Percentiles rank a stretch among this genome's conserved stretches.
phyloP scores from a whole-genome alignment of 495 filamentous ascomycete species.

The Xylaria nigripes region DNA sequence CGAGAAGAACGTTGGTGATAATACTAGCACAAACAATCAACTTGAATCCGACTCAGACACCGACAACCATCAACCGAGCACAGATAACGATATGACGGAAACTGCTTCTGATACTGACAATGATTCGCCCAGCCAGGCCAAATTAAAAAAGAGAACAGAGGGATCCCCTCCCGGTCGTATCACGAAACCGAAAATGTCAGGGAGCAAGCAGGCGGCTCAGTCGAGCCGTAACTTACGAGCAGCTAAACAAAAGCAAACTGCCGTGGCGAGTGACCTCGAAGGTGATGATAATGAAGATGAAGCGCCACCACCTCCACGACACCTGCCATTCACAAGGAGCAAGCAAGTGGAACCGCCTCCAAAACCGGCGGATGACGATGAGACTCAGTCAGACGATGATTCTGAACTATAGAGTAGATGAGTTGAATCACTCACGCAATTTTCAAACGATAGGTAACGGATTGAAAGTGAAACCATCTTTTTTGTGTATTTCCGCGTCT shows the following conservation, averaged over 20 bases:
- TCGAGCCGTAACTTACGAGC: constrained; percentile 12
- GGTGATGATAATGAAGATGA: constrained; percentile 9
- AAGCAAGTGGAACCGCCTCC: constrained; percentile 17
- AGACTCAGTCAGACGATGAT: constrained; percentile 40
- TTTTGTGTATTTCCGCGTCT: not conserved
- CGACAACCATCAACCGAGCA: constrained; percentile 31
- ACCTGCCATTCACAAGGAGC: constrained; percentile 27
- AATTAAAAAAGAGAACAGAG: constrained; percentile 11
- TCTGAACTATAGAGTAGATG: constrained; percentile 32
- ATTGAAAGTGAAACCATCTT: constrained; percentile 8
- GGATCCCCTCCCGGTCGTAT: not conserved
- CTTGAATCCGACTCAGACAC: constrained; percentile 1
- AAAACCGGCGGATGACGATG: constrained; percentile 25
- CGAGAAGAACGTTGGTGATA: constrained; percentile 3
- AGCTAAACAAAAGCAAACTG: constrained; percentile 18
- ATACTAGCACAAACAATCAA: not conserved
- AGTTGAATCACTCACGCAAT: not conserved
- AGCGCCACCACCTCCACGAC: constrained; percentile 15
- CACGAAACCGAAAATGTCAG: constrained; percentile 14
- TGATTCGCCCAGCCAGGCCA: constrained; percentile 26
- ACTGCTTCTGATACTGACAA: constrained; percentile 39
- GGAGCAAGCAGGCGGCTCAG: constrained; percentile 10
- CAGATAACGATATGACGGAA: constrained; percentile 32
- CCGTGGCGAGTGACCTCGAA: not conserved
- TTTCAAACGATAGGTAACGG: constrained; percentile 3